Base-by-base conservation (phyloP, 2,329 filamentous ascomycete genomes). In the Trichoderma cornu-damae region DNA sequence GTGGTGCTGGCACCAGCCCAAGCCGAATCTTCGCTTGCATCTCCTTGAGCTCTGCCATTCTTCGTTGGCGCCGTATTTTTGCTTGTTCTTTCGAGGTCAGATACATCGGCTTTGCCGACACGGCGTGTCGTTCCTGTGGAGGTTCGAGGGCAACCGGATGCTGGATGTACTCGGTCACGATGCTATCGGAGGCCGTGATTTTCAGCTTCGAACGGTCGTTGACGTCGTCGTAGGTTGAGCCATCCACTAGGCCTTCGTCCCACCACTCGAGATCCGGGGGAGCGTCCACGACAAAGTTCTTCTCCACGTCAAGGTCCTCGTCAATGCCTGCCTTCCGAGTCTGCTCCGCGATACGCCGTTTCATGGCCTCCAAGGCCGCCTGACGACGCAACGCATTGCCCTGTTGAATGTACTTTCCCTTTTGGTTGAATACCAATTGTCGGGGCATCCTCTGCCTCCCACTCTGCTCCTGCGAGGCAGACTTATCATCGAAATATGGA, bases 241-340 rank as follows among this genome's bases (percentile, higher is more conserved):
- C 89, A 51, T 88, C 81, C 14, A 96, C 79, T 16, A 97, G 76
- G 2, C 86, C 90, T 74, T 97, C 92, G 66, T 99, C 94, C 90
- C 93, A 97, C 94, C 94, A 99, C 71, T 99, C 94, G 40, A 97
- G 81, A 6, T 87, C 87, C 3, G 94, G 94, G 8, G 94, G 94
- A 30, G 81, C 79, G 61, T 93, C 87, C 5, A 96, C 84, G 3
- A 94, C 74, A 69, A 93, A 97, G 30, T 90, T 89, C 71, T 93
- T 96, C 71, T 99, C 93, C 48, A 88, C 85, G 61, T 95, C 87
- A 28, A 90, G 74, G 63, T 93, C 93, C 69, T 97, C 93, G 66
- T 97, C 93, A 61, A 97, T 89, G 46, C 91, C 92, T n/a, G 88
- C 90, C 70, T 91, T 93, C 59, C 92, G 83, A 9, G 91, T 88